Percentiles rank a stretch among this genome's conserved stretches.
phyloP scores from a whole-genome alignment of 164 flowering plant genomes.

The Macadamia integrifolia region DNA sequence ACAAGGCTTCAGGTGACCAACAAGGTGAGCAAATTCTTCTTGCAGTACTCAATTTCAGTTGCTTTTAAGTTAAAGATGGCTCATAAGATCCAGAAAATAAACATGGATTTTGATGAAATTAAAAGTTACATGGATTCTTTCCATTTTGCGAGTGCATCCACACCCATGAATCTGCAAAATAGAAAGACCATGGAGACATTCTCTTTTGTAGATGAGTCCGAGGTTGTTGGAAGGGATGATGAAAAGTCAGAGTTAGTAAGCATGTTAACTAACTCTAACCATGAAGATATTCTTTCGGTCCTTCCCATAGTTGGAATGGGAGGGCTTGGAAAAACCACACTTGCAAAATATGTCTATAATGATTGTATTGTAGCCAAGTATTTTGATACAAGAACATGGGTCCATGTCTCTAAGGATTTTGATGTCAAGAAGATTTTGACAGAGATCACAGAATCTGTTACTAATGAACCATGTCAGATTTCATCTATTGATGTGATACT shows the following conservation, averaged over 20 bases:
- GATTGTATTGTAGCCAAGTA: neutral
- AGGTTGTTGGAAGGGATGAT: too few relatives aligned
- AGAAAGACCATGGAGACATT: neutral
- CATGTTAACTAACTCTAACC: neutral
- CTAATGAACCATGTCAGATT: neutral
- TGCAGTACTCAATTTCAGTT: neutral
- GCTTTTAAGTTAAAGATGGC: neutral
- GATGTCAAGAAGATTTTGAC: neutral
- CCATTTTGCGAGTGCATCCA: neutral
- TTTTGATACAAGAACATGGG: neutral
- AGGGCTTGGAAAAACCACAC: neutral
- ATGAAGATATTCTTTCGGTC: neutral
- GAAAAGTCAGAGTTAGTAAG: neutral
- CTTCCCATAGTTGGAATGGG: neutral
- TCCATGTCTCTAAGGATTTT: neutral
- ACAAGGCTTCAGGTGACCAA: neutral
- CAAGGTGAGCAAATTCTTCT: neutral
- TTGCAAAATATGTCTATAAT: neutral
- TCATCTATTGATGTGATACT: neutral
- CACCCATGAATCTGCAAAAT: neutral
- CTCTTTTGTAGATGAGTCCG: neutral
- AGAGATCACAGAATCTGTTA: neutral
- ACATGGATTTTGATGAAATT: neutral
- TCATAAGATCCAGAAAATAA: neutral
- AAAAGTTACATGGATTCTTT: neutral